These are phyloP conservation scores for Lactarius vividus DNA, from an alignment of 768 basidiomycete genomes.

Conservation along the genomic window DNA sequence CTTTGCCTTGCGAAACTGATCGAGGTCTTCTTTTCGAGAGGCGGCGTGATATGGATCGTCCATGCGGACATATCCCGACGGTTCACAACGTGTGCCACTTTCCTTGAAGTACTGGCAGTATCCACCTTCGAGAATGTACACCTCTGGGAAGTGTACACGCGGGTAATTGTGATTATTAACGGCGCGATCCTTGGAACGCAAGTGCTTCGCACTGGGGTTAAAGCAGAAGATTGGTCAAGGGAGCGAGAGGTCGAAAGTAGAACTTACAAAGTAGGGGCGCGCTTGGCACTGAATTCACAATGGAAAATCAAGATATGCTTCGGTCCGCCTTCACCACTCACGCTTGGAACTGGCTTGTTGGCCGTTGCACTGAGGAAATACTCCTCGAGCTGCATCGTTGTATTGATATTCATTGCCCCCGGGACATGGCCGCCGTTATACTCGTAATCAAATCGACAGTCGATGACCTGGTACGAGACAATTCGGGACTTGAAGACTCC, in stretches of 20 bases:
- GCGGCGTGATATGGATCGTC: constrained; percentile 83
- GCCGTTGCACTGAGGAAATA: constrained; percentile 61
- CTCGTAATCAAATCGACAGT: constrained; percentile 98
- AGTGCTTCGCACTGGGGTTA: constrained; percentile 76
- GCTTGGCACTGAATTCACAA: constrained; percentile 94
- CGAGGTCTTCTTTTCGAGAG: constrained; percentile 81
- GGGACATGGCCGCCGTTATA: constrained; percentile 90
- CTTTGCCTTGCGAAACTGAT: constrained; percentile 86
- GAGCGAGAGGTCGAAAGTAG: neutral
- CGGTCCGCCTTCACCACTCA: constrained; percentile 67
- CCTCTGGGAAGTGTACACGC: constrained; percentile 90
- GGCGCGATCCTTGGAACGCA: constrained; percentile 86
- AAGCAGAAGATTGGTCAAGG: neutral
- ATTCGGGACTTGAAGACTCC: constrained; percentile 69
- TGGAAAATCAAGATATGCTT: constrained; percentile 94
- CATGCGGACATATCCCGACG: constrained; percentile 86
- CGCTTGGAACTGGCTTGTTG: constrained; percentile 60
- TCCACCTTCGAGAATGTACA: constrained; percentile 96
- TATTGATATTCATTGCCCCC: constrained; percentile 90
- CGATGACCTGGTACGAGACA: constrained; percentile 75
- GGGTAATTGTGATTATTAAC: constrained; percentile 90
- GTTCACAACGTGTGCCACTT: constrained; percentile 70
- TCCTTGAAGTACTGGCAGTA: constrained; percentile 84
- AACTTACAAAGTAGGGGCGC: constrained; percentile 92
- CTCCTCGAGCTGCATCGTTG: constrained; percentile 73